These are phyloP conservation scores for Rhodotorula sp. DNA, from an alignment of 1,284 basidiomycete species.

Conservation along the genomic window DNA sequence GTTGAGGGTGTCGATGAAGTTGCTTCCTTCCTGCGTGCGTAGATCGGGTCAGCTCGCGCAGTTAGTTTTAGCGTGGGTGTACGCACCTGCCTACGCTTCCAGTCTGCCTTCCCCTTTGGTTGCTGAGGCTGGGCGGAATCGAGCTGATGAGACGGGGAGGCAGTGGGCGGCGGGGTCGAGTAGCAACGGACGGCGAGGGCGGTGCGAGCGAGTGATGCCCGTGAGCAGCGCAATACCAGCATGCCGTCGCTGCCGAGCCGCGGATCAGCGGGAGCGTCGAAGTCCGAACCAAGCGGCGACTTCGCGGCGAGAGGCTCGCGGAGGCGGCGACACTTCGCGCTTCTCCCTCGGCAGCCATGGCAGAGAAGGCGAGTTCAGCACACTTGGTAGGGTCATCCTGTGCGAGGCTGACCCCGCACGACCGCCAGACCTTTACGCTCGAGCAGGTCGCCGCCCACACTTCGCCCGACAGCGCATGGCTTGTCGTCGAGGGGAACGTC, in stretches of 20 bases:
- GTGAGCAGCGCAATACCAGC: background rate
- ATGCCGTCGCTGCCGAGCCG: background rate
- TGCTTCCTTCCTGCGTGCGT: slow-evolving; percentile 36
- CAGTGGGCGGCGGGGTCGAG: background rate
- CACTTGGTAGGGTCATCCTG: background rate
- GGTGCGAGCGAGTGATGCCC: background rate
- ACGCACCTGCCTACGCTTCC: slow-evolving; percentile 34
- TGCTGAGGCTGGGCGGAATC: background rate
- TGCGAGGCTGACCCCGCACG: background rate
- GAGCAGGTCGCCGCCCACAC: slow-evolving; percentile 46
- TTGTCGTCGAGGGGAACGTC: slow-evolving; percentile 48
- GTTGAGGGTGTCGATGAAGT: slow-evolving; percentile 38
- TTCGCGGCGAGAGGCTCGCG: too few relatives aligned
- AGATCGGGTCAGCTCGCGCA: too few relatives aligned
- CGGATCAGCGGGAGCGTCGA: background rate
- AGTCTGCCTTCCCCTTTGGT: slow-evolving; percentile 25
- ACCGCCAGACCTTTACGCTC: slow-evolving; percentile 39
- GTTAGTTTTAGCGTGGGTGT: too few relatives aligned
- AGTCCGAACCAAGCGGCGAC: background rate
- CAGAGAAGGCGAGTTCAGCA: background rate
- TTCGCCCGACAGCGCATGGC: slow-evolving; percentile 43
- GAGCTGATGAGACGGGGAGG: background rate
- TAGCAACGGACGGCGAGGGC: background rate
- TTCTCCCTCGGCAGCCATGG: background rate
- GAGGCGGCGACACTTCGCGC: background rate